These are phyloP conservation scores for Byssochlamys sp. DNA, from an alignment of 2,329 filamentous ascomycete species.

Conservation along the genomic window DNA sequence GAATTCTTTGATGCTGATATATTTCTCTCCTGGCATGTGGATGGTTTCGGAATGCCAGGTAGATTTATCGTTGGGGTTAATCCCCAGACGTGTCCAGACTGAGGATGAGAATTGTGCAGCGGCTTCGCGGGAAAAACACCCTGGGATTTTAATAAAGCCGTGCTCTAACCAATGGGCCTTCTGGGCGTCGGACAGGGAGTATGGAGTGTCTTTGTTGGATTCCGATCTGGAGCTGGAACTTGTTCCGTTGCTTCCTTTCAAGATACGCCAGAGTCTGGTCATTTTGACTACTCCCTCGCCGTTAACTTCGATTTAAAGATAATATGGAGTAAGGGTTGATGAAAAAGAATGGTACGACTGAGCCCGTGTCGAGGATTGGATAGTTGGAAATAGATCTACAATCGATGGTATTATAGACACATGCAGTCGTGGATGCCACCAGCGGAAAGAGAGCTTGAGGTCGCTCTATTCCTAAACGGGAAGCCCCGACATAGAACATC, in stretches of 20 bases:
- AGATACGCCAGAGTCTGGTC: background rate
- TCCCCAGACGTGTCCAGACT: constrained; percentile 57
- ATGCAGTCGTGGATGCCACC: background rate
- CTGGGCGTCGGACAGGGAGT: constrained; percentile 18
- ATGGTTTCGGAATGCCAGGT: constrained; percentile 56
- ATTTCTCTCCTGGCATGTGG: constrained; percentile 56
- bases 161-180: constrained; percentile 47
- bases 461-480: too few species aligned
- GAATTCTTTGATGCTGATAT: constrained; percentile 46
- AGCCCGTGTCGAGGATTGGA: background rate
- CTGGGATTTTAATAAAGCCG: constrained; percentile 46
- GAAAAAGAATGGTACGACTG: background rate
- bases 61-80: constrained; percentile 52
- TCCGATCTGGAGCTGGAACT: background rate
- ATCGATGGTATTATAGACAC: background rate
- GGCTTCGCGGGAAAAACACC: constrained; percentile 43
- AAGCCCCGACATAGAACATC: too few species aligned
- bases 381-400: background rate
- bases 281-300: background rate
- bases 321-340: background rate
- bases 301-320: background rate
- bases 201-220: background rate
- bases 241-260: background rate
- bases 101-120: constrained; percentile 40
- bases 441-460: too few species aligned